These are phyloP conservation scores for Fusarium sp. DNA, from an alignment of 2,329 filamentous ascomycete genomes.

Conservation along the genomic window DNA sequence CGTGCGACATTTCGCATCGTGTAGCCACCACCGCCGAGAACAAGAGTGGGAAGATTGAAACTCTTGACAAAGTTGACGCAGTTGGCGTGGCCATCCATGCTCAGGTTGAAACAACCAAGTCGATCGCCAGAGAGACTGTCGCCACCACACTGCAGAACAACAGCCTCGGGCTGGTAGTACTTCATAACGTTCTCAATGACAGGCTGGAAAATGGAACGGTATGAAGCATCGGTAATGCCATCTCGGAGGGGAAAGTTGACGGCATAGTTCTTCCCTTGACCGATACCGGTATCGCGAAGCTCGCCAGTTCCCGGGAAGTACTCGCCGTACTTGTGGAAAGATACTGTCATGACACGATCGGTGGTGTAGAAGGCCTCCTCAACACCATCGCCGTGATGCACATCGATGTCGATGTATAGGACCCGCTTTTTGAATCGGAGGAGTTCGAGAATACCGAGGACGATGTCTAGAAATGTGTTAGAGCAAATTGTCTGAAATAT, in stretches of 20 bases:
- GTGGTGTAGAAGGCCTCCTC: conserved; percentile 95
- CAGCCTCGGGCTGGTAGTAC: conserved; percentile 88
- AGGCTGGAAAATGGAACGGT: conserved; percentile 91
- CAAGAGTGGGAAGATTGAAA: conserved; percentile 85
- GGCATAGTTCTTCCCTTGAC: conserved; percentile 87
- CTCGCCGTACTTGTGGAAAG: conserved; percentile 96
- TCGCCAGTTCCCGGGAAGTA: conserved; percentile 95
- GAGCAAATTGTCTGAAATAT: background rate
- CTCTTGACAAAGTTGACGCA: conserved; percentile 93
- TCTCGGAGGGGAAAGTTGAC: conserved; percentile 93
- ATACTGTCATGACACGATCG: conserved; percentile 91
- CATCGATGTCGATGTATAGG: conserved; percentile 97
- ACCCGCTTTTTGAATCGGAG: conserved; percentile 91
- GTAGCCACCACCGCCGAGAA: conserved; percentile 95
- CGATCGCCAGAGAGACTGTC: conserved; percentile 95
- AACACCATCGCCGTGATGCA: conserved; percentile 92
- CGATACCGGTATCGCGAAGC: conserved; percentile 86
- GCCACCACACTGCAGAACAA: conserved; percentile 95
- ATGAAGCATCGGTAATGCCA: conserved; percentile 89
- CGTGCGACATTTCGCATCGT: conserved; percentile 97
- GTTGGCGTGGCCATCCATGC: conserved; percentile 94
- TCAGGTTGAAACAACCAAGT: conserved; percentile 96
- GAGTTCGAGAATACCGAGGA: conserved; percentile 92
- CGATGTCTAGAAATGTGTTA: conserved; percentile 74
- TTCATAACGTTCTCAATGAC: conserved; percentile 88